Conservation (phyloP, 495 filamentous ascomycete genomes). For the Trichocladium uniseriatum region DNA sequence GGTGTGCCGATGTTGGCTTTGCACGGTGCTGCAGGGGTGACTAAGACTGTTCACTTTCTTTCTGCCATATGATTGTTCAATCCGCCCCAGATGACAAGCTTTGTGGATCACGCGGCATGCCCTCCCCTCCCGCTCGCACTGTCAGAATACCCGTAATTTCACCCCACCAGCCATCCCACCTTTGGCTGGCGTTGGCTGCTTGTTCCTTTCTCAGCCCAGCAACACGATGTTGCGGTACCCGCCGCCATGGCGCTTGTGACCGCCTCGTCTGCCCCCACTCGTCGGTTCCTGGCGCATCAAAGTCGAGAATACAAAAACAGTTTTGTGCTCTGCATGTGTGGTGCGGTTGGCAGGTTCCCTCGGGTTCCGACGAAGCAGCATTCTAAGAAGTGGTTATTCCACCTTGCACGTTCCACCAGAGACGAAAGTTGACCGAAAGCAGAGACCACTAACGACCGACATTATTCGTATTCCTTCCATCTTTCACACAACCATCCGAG, state of each 20-base stretch:
- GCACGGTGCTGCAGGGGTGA: too few species aligned
- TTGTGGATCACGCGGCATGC: slow-evolving; percentile 15
- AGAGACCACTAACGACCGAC: neutral
- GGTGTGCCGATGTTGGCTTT: too few species aligned
- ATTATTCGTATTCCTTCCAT: neutral
- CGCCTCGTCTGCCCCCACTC: slow-evolving; percentile 6
- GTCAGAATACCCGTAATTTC: neutral
- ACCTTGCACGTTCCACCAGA: neutral
- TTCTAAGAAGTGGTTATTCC: neutral
- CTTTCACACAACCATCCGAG: neutral
- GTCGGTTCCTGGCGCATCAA: neutral
- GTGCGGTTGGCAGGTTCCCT: neutral
- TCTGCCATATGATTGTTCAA: too few species aligned
- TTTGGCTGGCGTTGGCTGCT: neutral
- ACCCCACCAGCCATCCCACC: slow-evolving; percentile 16
- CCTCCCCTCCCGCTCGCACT: slow-evolving; percentile 6
- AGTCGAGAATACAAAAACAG: slow-evolving; percentile 13
- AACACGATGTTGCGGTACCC: slow-evolving; percentile 11
- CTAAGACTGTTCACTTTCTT: too few species aligned
- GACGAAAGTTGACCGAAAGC: neutral
- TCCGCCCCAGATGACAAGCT: neutral
- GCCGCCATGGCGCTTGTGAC: slow-evolving; percentile 14
- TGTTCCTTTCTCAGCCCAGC: slow-evolving; percentile 13
- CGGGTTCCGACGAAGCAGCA: neutral
- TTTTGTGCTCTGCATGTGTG: slow-evolving; percentile 2